Conservation (phyloP, 352 stramenopile genomes). For the Blastocystis sp. region DNA sequence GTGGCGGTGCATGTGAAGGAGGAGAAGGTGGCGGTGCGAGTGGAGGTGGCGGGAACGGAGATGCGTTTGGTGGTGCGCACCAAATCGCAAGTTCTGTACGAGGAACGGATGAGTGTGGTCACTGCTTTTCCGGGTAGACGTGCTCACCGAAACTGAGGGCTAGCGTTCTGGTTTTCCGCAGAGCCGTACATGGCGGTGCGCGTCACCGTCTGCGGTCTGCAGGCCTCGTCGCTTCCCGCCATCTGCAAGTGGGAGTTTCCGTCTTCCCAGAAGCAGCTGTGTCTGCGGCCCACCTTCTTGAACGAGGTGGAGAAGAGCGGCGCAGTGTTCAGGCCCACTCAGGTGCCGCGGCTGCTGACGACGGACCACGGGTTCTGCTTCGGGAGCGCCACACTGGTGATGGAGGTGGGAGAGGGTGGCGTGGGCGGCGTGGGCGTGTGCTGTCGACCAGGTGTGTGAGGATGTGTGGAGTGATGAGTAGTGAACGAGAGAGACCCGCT, state of each 20-base stretch:
- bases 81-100: background rate
- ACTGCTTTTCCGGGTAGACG: background rate
- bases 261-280: background rate
- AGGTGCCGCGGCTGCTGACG: background rate
- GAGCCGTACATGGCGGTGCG: background rate
- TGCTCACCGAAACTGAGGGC: background rate
- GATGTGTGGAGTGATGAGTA: background rate
- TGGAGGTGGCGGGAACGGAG: background rate
- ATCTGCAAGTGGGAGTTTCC: background rate
- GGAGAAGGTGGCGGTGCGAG: background rate
- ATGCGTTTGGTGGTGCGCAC: background rate
- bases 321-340: background rate
- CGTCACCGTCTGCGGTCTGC: background rate
- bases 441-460: background rate
- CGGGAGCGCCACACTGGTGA: background rate
- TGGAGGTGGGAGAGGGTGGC: background rate
- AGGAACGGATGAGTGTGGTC: background rate
- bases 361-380: slow-evolving; percentile 10
- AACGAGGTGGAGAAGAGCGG: background rate
- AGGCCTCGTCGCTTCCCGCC: background rate
- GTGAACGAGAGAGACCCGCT: background rate
- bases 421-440: slow-evolving; percentile 26
- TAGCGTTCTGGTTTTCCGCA: background rate
- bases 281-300: background rate
- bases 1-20: background rate